phyloP scores from a whole-genome alignment of 768 basidiomycete species.

The Sarcodon sp. region DNA sequence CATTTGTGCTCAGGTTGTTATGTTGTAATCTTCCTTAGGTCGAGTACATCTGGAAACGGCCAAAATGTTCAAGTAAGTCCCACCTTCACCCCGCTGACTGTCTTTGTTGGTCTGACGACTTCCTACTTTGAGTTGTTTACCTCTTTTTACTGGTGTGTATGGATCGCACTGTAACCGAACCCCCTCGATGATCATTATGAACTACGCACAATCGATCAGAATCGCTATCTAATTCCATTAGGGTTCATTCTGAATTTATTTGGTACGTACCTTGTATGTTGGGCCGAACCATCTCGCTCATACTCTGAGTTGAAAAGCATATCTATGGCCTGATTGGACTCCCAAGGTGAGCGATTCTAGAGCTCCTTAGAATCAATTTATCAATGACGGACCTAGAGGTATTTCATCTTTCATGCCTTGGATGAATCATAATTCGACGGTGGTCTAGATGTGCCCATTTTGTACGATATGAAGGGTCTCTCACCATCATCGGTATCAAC shows the following conservation, averaged over 20 bases:
- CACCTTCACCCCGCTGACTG: constrained; percentile 1
- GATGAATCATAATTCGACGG: no score
- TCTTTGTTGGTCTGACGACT: neutral
- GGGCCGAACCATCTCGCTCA: neutral
- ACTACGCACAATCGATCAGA: constrained; percentile 20
- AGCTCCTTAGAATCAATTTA: no score
- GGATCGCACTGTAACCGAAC: constrained; percentile 1
- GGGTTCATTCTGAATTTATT: constrained; percentile 45
- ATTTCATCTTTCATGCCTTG: no score
- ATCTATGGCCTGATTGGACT: no score
- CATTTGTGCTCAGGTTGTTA: neutral
- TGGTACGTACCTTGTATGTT: constrained; percentile 6
- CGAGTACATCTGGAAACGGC: constrained; percentile 39
- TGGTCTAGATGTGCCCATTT: constrained; percentile 14
- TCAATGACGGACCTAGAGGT: no score
- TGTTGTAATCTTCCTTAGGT: constrained; percentile 15
- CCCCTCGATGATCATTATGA: neutral
- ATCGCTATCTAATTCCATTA: constrained; percentile 51
- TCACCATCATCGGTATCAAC: constrained; percentile 39
- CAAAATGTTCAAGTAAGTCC: constrained; percentile 29
- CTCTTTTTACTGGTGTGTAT: constrained; percentile 22
- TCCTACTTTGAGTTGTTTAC: constrained; percentile 13
- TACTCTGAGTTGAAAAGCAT: neutral
- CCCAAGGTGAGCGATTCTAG: no score
- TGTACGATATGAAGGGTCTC: constrained; percentile 22